phyloP scores from a whole-genome alignment of 2,329 filamentous ascomycete species.

The Alternaria sp. region DNA sequence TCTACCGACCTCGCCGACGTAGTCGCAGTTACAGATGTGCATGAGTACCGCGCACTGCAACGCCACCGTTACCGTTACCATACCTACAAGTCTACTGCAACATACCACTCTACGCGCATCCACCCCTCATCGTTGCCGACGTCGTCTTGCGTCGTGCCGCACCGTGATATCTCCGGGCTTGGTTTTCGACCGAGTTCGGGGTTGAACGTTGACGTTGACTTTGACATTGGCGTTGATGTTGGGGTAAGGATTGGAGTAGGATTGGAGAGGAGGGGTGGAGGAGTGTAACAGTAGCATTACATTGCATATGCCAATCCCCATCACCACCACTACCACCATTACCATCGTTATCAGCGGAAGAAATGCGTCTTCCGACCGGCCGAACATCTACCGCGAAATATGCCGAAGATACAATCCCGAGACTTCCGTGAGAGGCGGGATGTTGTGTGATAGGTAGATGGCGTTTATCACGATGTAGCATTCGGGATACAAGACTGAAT shows the following conservation, averaged over 20 bases:
- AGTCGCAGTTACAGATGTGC: not conserved
- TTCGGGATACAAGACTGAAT: not conserved
- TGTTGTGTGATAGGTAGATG: not conserved
- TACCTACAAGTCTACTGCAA: too few relatives aligned
- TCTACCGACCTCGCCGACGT: not conserved
- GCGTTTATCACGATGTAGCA: not conserved
- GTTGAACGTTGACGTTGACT: not conserved
- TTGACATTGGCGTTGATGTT: not conserved
- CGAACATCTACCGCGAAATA: not conserved
- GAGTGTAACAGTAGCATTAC: conserved; percentile 1
- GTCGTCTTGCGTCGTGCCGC: not conserved
- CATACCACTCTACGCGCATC: not conserved
- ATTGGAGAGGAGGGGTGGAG: not conserved
- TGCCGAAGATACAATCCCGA: not conserved
- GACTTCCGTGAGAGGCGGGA: not conserved
- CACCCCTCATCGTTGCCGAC: not conserved
- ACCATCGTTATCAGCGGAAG: not conserved
- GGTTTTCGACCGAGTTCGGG: not conserved
- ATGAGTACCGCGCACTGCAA: not conserved
- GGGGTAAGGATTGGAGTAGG: not conserved
- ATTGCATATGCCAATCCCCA: not conserved
- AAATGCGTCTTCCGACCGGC: not conserved
- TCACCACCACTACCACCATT: not conserved
- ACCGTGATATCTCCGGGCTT: not conserved
- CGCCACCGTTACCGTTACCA: not conserved